Evolutionary conservation across 192 early-diverging fungal genomes (phyloP).

Genomic region (Coemansia asiatica): DNA sequence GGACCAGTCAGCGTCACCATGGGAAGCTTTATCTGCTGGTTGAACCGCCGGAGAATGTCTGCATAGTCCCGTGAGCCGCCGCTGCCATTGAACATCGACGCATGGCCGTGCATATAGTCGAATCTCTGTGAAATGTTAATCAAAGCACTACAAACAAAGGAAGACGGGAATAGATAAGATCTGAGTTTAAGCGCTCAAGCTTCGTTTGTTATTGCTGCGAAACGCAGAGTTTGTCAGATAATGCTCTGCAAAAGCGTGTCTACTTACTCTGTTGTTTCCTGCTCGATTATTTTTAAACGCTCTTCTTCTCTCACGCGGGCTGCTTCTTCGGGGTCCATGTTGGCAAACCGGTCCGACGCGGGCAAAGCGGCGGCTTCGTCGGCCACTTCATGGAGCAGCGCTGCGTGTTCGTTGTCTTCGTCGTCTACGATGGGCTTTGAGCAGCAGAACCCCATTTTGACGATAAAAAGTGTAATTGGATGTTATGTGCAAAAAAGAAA

Average conservation of each 20-base stretch:
- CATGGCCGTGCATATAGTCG: constrained; percentile 28
- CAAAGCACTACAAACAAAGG: constrained; percentile 24
- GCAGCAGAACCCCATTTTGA: constrained; percentile 45
- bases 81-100: constrained; percentile 19
- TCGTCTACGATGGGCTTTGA: constrained; percentile 40
- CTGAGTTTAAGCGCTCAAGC: too few relatives aligned
- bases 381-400: constrained; percentile 28
- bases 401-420: constrained; percentile 34
- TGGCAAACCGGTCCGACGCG: constrained; percentile 43
- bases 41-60: constrained; percentile 43
- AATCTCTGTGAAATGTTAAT: constrained; percentile 47
- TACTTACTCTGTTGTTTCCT: constrained; percentile 45
- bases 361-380: constrained; percentile 9
- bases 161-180: neutral
- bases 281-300: constrained; percentile 42
- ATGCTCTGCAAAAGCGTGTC: neutral
- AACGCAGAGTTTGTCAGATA: too few relatives aligned
- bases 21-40: constrained; percentile 43
- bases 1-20: constrained; percentile 34
- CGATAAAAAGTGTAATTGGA: neutral
- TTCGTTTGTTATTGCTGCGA: too few relatives aligned
- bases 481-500: neutral
- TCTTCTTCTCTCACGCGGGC: constrained; percentile 36
- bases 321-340: constrained; percentile 33
- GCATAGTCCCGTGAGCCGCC: constrained; percentile 39